phyloP scores from a whole-genome alignment of 2,329 filamentous ascomycete species.

The Geoglossum cookeanum region DNA sequence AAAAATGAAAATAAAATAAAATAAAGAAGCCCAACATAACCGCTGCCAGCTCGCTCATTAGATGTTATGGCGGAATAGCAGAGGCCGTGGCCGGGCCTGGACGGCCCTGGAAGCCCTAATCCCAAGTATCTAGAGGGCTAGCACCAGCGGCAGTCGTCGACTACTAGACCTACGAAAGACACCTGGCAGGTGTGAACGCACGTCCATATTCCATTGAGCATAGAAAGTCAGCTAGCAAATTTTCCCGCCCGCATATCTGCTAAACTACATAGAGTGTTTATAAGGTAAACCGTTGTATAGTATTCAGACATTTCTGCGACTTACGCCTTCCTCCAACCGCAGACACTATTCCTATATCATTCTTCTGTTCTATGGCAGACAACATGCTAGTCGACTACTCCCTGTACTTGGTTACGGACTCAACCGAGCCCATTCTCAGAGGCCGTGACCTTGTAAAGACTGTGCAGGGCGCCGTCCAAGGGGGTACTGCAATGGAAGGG shows the following conservation, averaged over 20 bases:
- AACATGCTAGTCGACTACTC: slow-evolving; percentile 47
- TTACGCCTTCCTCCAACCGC: not conserved
- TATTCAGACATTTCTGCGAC: not conserved
- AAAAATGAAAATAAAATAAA: not conserved
- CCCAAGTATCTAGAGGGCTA: too few species aligned
- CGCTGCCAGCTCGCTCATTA: not conserved
- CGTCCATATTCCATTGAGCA: too few species aligned
- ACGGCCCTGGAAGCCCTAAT: not conserved
- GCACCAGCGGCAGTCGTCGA: too few species aligned
- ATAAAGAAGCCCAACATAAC: too few species aligned
- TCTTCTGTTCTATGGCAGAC: slow-evolving; percentile 7
- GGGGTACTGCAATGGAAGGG: slow-evolving; percentile 30
- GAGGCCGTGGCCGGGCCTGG: not conserved
- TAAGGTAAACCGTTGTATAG: too few species aligned
- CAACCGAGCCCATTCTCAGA: slow-evolving; percentile 67
- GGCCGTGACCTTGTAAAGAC: slow-evolving; percentile 48
- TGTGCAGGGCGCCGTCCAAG: slow-evolving; percentile 55
- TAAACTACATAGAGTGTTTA: too few species aligned
- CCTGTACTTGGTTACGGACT: slow-evolving; percentile 84
- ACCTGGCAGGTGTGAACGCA: too few species aligned
- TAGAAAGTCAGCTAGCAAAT: too few species aligned
- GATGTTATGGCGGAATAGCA: too few species aligned
- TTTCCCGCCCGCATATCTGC: too few species aligned
- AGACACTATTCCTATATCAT: not conserved
- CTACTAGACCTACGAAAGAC: too few species aligned